A percentile compares a stretch with the other conserved stretches of the same genome.
phyloP scores from a whole-genome alignment of 352 stramenopile genomes.

The Phytophthora pistaciae region DNA sequence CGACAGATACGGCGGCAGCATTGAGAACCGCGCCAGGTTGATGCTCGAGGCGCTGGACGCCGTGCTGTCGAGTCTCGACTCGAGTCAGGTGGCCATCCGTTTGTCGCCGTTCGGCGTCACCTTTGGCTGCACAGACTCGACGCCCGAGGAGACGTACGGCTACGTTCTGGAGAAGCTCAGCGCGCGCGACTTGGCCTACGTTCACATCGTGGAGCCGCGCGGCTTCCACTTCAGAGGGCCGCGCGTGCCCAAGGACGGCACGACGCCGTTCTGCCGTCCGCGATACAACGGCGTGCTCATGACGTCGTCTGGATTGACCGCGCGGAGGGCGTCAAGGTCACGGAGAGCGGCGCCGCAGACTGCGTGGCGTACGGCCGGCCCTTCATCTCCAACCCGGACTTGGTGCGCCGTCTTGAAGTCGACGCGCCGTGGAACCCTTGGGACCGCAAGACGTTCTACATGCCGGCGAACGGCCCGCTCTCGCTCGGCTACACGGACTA shows the following conservation, averaged over 20 bases:
- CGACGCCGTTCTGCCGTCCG: slow-evolving; percentile 49
- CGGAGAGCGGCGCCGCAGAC: slow-evolving; percentile 48
- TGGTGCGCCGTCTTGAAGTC: slow-evolving; percentile 55
- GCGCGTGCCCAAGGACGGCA: slow-evolving; percentile 44
- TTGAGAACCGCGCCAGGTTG: slow-evolving; percentile 81
- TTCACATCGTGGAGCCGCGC: slow-evolving; percentile 68
- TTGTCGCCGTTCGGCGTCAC: slow-evolving; percentile 48
- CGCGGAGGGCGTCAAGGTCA: slow-evolving; percentile 38
- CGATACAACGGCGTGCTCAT: slow-evolving; percentile 65
- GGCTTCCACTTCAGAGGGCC: slow-evolving; percentile 42
- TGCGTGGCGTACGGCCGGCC: slow-evolving; percentile 64
- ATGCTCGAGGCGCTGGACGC: slow-evolving; percentile 73
- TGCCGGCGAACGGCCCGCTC: slow-evolving; percentile 32
- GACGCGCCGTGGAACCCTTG: slow-evolving; percentile 49
- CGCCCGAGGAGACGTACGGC: slow-evolving; percentile 44
- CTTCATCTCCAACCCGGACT: slow-evolving; percentile 80
- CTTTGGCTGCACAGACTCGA: slow-evolving; percentile 51
- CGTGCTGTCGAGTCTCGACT: slow-evolving; percentile 44
- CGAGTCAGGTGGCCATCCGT: slow-evolving; percentile 48
- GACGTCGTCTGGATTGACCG: slow-evolving; percentile 58
- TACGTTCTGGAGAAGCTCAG: slow-evolving; percentile 50
- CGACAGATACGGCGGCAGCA: slow-evolving; percentile 62
- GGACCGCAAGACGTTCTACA: slow-evolving; percentile 50
- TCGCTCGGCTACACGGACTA: slow-evolving; percentile 60
- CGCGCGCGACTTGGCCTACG: slow-evolving; percentile 50